A percentile compares a stretch with the other conserved stretches of the same genome.
Conservation (phyloP, 768 basidiomycete species). For the Suillus subluteus region DNA sequence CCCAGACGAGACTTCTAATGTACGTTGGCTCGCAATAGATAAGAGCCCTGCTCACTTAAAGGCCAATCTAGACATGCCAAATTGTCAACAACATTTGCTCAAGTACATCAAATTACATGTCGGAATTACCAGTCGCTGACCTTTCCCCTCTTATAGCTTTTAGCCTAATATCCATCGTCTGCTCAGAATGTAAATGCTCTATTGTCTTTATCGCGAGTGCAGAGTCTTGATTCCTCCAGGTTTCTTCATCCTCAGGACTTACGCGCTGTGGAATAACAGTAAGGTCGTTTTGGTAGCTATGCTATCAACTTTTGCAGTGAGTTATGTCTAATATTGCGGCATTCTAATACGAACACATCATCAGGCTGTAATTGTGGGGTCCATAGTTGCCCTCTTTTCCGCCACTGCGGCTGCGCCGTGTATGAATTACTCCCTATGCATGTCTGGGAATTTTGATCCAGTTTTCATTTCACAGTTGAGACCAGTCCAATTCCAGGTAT, state of each 20-base stretch:
- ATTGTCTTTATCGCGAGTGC: not conserved
- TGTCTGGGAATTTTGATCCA: not conserved
- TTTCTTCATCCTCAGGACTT: constrained; percentile 13
- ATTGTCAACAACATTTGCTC: constrained; percentile 7
- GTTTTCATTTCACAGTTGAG: not conserved
- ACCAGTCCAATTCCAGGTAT: not conserved
- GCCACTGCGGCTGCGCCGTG: not conserved
- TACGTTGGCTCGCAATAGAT: not conserved
- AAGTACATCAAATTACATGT: not conserved
- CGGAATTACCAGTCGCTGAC: not conserved
- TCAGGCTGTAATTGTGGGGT: not conserved
- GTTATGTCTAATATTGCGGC: not conserved
- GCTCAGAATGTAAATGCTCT: constrained; percentile 9
- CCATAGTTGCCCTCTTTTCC: not conserved
- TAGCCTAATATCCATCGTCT: constrained; percentile 7
- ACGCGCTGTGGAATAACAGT: constrained; percentile 8
- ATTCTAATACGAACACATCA: not conserved
- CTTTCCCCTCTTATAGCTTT: constrained; percentile 1
- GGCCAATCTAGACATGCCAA: constrained; percentile 6
- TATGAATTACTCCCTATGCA: not conserved
- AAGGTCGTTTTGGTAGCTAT: not conserved
- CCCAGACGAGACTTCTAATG: not conserved
- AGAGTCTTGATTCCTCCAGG: not conserved
- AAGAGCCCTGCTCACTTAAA: not conserved
- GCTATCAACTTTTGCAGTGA: constrained; percentile 8